These are phyloP conservation scores for Dillenia turbinata DNA, from an alignment of 164 flowering plant genomes.

Conservation along the genomic window DNA sequence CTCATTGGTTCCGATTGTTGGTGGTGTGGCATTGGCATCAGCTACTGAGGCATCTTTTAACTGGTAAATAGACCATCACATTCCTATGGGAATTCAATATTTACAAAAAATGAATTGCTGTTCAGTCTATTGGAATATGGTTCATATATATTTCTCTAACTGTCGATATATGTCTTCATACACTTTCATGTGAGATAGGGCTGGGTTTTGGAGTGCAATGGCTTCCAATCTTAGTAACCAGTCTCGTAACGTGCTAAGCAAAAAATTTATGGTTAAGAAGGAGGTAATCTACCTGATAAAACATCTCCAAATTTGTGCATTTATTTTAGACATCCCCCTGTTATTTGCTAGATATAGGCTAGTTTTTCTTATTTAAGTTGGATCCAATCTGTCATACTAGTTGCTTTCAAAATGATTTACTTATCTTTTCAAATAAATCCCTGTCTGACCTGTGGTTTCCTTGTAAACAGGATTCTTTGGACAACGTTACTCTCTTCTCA, in stretches of 20 bases:
- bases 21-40: constrained; percentile 96
- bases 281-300: constrained; percentile 43
- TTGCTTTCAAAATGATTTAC: not conserved
- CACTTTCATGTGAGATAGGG: constrained; percentile 38
- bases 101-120: too few relatives aligned
- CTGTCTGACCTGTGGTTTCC: constrained; percentile 9
- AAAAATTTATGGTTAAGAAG: constrained; percentile 83
- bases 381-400: not conserved
- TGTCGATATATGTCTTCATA: not conserved
- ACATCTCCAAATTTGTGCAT: too few relatives aligned
- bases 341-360: not conserved
- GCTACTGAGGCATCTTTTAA: constrained; percentile 90
- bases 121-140: not conserved
- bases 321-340: too few relatives aligned
- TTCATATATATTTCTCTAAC: not conserved
- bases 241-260: constrained; percentile 95
- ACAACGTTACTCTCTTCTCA: constrained; percentile 75
- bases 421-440: not conserved
- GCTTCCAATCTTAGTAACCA: constrained; percentile 91
- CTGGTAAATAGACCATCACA: constrained; percentile 41
- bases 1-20: constrained; percentile 88
- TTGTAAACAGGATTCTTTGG: constrained; percentile 73
- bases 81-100: too few relatives aligned
- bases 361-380: not conserved
- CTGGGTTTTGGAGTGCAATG: constrained; percentile 98